A percentile compares a stretch with the other conserved stretches of the same genome.
Evolutionary conservation across 2,329 filamentous ascomycete species (phyloP).

Genomic region (Epichloe uncinata): DNA sequence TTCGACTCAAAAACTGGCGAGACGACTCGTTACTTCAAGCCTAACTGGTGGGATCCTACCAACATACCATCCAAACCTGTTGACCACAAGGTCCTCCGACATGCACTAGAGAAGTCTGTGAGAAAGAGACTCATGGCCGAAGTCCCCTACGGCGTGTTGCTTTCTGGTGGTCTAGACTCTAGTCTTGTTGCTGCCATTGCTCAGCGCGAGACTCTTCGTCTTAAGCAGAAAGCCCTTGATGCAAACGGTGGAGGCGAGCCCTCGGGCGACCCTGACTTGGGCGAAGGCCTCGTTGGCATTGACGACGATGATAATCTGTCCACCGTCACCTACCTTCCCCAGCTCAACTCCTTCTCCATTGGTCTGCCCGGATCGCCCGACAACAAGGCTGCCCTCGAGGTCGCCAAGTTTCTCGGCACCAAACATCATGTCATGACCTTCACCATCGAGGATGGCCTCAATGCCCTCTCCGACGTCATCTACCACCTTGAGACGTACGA

Average conservation of each 20-base stretch:
- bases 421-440: constrained; percentile 98
- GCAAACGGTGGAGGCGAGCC: constrained; percentile 31
- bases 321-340: constrained; percentile 80
- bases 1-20: constrained; percentile 88
- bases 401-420: constrained; percentile 92
- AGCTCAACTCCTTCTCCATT: constrained; percentile 98
- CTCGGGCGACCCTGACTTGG: constrained; percentile 38
- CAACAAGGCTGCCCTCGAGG: constrained; percentile 80
- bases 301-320: constrained; percentile 84
- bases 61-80: constrained; percentile 68
- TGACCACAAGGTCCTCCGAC: constrained; percentile 70
- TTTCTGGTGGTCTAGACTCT: constrained; percentile 92
- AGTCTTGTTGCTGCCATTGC: constrained; percentile 91
- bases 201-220: constrained; percentile 74
- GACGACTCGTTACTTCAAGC: constrained; percentile 79
- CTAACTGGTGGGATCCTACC: constrained; percentile 78
- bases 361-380: constrained; percentile 88
- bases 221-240: constrained; percentile 51
- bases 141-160: constrained; percentile 89
- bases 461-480: constrained; percentile 94
- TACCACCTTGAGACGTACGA: constrained; percentile 97
- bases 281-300: constrained; percentile 76
- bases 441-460: constrained; percentile 91
- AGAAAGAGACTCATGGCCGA: constrained; percentile 97
- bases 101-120: constrained; percentile 78